A percentile compares a stretch with the other conserved stretches of the same genome.
Conservation (phyloP, 2,329 filamentous ascomycete genomes). For the Beauveria sp. region DNA sequence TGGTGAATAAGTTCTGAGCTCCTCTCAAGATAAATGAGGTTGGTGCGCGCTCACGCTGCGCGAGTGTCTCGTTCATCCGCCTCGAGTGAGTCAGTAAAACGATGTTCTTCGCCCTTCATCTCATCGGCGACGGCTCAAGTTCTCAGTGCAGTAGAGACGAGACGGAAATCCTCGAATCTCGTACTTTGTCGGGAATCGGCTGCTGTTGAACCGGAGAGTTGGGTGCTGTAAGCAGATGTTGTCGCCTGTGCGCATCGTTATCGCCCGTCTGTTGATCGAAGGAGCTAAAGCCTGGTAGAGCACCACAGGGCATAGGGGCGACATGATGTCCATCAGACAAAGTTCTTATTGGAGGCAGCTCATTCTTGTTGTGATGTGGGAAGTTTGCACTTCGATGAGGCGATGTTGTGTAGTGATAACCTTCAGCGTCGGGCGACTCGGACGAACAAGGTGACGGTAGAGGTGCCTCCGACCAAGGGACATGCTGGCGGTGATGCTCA, state of each 20-base stretch:
- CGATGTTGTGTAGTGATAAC: constrained; percentile 55
- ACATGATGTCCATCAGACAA: constrained; percentile 1
- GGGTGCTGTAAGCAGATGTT: constrained; percentile 20
- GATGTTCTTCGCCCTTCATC: not conserved
- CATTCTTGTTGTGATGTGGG: constrained; percentile 32
- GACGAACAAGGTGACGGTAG: constrained; percentile 33
- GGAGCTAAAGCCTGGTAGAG: constrained; percentile 23
- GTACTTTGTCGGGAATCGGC: not conserved
- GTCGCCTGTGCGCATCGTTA: constrained; percentile 13
- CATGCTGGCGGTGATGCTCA: constrained; percentile 16
- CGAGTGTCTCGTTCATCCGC: not conserved
- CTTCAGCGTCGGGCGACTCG: constrained; percentile 56
- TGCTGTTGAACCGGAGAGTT: constrained; percentile 19
- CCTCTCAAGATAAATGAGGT: not conserved
- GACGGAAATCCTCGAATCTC: constrained; percentile 20
- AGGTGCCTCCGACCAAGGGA: constrained; percentile 23
- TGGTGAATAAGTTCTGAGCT: not conserved
- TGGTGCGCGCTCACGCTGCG: not conserved
- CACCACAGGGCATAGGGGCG: not conserved
- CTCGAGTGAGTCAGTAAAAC: not conserved
- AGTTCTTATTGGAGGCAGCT: constrained; percentile 31
- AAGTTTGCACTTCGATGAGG: constrained; percentile 33
- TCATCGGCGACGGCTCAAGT: not conserved
- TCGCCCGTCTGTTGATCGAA: constrained; percentile 4
- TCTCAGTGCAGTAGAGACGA: constrained; percentile 16